Base-by-base conservation (phyloP, 352 stramenopile species). In the Globisporangium nunn region DNA sequence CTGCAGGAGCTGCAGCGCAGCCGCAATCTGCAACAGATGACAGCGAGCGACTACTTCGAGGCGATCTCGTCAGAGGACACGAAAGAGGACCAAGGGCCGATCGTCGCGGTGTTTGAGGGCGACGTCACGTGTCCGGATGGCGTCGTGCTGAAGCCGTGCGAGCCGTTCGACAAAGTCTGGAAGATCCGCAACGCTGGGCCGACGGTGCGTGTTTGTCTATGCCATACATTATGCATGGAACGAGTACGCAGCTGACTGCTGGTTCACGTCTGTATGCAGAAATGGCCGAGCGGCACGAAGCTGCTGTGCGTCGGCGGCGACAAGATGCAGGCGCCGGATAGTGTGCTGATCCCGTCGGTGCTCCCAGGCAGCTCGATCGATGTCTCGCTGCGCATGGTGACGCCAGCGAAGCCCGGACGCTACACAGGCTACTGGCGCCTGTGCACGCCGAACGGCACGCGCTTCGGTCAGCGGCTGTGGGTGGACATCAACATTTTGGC, bases 341-440 rank as follows among this genome's bases (percentile, higher is more conserved):
- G 72, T 49, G 73, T 89, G 8, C 63, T 83, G 8, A 87, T 93
- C 52, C 82, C 82, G 29, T 84, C 78, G 0, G 74, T 93, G 11
- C 50, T 80, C 15, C 74, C 80, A 11, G 77, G 77, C 1, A 85
- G 80, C 58, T 75, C 75, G 1, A 90, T 89, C 44, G 83, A 91
- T 47, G 68, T 93, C 35, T 91, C 81, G 11, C 54, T 93, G 31
- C 76, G 77, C 52, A 88, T 93, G 80, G 62, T 78, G 41, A 62
- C 57, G 2, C 71, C 74, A 0, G 61, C 56, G n/a, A 37, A 67
- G 7, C 58, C 70, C 45, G 74, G 83, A 6, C 82, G 87, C 3
- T 95, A 94, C 74, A 93, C 87, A 33, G 82, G 85, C 33, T 95
- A 95, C 70, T 96, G 87, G 82, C 85, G 87, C n/a, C 63, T 96